Base-by-base conservation (phyloP, 306 rosid genomes). In the Ammopiptanthus mongolicus region DNA sequence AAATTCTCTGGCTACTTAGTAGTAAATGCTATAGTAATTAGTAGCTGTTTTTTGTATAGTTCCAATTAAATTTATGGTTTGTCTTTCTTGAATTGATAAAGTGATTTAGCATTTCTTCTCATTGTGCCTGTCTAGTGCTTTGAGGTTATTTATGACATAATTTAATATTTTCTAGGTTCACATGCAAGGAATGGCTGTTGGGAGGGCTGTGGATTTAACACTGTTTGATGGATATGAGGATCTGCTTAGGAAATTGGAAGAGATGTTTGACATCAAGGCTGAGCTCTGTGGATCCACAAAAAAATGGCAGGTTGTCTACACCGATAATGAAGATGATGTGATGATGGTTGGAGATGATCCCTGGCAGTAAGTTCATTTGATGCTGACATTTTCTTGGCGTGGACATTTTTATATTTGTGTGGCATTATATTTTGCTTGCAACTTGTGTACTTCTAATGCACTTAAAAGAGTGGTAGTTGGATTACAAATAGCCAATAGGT, bases 311-410 rank as follows among this genome's bases (percentile, higher is more conserved):
- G 96, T 90, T 84, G 91, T 90, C 68, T 90, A 88, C 82, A 83
- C 96, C 1, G 93, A 90, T 67, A 86, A 90, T 52, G 96, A 90
- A 81, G 93, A 84, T 79, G 93, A 89, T 62, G 83, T 85, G 93
- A 90, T 90, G 96, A 83, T 90, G 96, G 93, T 86, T 76, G 96
- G 96, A 63, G 96, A 90, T 80, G 91, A 88, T 31, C 96, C 96
- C 22, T 90, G 96, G 96, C 72, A 83, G 96, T 90, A 88, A 85
- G 96, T 88, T 52, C 65, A 52, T 70, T 74, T 47, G 58, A 46
- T 14, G 14, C 13, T 11, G 13, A 2, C 67, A 65, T 41, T 39
- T 36, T 36, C 51, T 41, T 8, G 68, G 13, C 28, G 36, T 18
- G 11, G n/a, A 5, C 33, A 10, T n/a, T n/a, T n/a, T 48, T 36